Base-by-base conservation (phyloP, 2,329 filamentous ascomycete genomes). In the Ophiocordyceps camponoti-rufipedis region DNA sequence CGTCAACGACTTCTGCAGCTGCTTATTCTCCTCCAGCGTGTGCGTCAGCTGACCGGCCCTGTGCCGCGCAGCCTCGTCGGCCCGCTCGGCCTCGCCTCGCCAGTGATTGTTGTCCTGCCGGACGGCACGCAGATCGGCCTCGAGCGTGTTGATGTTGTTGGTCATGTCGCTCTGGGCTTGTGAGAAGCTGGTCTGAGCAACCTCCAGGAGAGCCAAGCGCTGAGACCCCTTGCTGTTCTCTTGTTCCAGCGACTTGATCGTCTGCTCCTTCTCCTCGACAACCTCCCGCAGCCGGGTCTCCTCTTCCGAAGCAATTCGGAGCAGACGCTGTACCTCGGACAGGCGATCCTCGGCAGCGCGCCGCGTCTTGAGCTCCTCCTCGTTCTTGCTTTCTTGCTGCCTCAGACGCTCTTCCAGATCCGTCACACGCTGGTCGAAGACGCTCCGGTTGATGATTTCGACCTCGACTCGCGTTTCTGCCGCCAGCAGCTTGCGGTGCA, bases 341-440 rank as follows among this genome's bases (percentile, higher is more conserved):
- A 85, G 66, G 48, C 75, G 75, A 55, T 88, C 83, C 57, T 88
- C 82, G 1, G 80, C 79, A 32, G 75, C 70, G 45, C 81, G 74
- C 48, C 82, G 75, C 43, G 65, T 63, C 41, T 71, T 66, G 48
- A 80, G 64, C 53, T 88, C 81, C 45, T 75, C 64, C 50, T 86
- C 80, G 1, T 71, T 72, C 46, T 72, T 71, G 33, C 70, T 68
- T 51, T 85, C 78, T 33, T 81, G 74, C 10, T 72, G 62, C 48
- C 72, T 72, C 42, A 85, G 67, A 56, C 78, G 78, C 42, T 77
- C 78, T 56, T 87, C 82, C 1, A 88, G 69, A 41, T 84, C 80
- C 35, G 72, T 65, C 19, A 84, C 71, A 45, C 81, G 76, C 58
- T 74, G 71, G 47, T 75, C 72, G 41, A 69, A 70, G 3, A 71